Conservation (phyloP, 2,329 filamentous ascomycete genomes). For the Trichophyton mentagrophytes region DNA sequence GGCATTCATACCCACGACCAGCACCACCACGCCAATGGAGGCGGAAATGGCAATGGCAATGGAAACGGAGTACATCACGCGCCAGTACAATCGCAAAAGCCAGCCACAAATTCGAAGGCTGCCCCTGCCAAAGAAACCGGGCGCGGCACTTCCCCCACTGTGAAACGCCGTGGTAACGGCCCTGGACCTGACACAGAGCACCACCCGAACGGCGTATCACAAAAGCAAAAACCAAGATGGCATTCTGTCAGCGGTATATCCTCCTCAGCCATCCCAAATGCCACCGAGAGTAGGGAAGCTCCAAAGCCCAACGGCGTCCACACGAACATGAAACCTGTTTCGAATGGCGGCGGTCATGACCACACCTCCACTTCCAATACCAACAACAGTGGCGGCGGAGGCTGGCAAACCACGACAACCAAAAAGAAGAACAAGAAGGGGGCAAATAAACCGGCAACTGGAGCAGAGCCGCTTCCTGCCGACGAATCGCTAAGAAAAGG, state of each 20-base stretch:
- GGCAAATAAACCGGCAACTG: slow-evolving; percentile 17
- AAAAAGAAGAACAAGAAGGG: slow-evolving; percentile 33
- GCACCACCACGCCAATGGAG: slow-evolving; percentile 19
- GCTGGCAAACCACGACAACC: slow-evolving; percentile 31
- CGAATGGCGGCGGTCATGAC: slow-evolving; percentile 12
- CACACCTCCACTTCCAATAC: slow-evolving; percentile 11
- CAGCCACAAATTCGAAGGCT: slow-evolving; percentile 12
- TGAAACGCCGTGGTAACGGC: slow-evolving; percentile 23
- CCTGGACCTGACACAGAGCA: slow-evolving; percentile 23
- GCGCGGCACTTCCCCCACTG: slow-evolving; percentile 18
- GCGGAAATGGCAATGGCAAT: slow-evolving; percentile 18
- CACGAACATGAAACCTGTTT: slow-evolving; percentile 9
- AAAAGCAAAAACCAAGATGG: slow-evolving; percentile 26
- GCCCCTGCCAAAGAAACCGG: slow-evolving; percentile 16
- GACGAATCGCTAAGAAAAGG: slow-evolving; percentile 36
- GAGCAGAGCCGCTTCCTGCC: slow-evolving; percentile 30
- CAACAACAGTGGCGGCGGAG: slow-evolving; percentile 15
- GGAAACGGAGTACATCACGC: slow-evolving; percentile 16
- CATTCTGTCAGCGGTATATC: slow-evolving; percentile 18
- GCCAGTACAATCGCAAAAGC: not conserved
- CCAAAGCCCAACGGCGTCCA: slow-evolving; percentile 24
- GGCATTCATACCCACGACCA: slow-evolving; percentile 17
- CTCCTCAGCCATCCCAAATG: slow-evolving; percentile 7
- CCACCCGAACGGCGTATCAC: slow-evolving; percentile 19
- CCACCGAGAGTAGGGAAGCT: slow-evolving; percentile 20